Conservation (phyloP, 2,329 filamentous ascomycete genomes). For the Arachnopeziza araneosa region DNA sequence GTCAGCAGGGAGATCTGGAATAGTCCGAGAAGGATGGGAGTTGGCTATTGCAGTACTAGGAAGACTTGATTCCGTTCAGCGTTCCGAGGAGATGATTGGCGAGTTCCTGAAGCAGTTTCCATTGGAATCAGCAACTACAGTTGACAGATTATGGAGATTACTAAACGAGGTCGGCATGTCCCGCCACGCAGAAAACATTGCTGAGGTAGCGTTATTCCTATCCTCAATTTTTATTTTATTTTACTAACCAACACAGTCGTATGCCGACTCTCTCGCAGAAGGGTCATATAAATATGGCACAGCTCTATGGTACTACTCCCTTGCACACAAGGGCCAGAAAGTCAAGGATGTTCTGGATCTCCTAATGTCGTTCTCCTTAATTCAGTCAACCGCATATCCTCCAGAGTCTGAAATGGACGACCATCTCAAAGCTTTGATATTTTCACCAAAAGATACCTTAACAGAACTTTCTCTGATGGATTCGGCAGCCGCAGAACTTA, state of each 20-base stretch:
- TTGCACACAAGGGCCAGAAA: slow-evolving; percentile 72
- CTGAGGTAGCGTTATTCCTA: slow-evolving; percentile 54
- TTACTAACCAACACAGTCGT: slow-evolving; percentile 55
- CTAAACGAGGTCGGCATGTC: slow-evolving; percentile 74
- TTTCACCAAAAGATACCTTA: slow-evolving; percentile 65
- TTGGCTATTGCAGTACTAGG: slow-evolving; percentile 77
- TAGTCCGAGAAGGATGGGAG: slow-evolving; percentile 74
- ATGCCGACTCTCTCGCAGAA: slow-evolving; percentile 70
- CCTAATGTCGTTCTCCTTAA: slow-evolving; percentile 78
- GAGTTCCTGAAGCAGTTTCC: slow-evolving; percentile 67
- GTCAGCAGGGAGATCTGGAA: slow-evolving; percentile 14
- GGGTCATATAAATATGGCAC: slow-evolving; percentile 76
- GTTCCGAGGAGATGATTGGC: slow-evolving; percentile 68
- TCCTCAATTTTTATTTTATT: slow-evolving; percentile 24
- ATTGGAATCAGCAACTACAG: slow-evolving; percentile 62
- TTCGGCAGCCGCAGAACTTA: slow-evolving; percentile 71
- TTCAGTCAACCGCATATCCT: slow-evolving; percentile 79
- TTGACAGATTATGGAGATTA: slow-evolving; percentile 76
- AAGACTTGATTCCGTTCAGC: slow-evolving; percentile 67
- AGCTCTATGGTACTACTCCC: slow-evolving; percentile 84
- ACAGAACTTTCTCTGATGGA: slow-evolving; percentile 69
- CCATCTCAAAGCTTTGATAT: slow-evolving; percentile 63
- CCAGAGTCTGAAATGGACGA: slow-evolving; percentile 65
- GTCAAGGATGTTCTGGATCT: slow-evolving; percentile 82
- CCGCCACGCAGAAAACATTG: slow-evolving; percentile 72